Evolutionary conservation across 148 eudicot species (phyloP), one percentile per base, ranked within the genome.

Genomic region (Fagopyrum homotropicum): DNA sequence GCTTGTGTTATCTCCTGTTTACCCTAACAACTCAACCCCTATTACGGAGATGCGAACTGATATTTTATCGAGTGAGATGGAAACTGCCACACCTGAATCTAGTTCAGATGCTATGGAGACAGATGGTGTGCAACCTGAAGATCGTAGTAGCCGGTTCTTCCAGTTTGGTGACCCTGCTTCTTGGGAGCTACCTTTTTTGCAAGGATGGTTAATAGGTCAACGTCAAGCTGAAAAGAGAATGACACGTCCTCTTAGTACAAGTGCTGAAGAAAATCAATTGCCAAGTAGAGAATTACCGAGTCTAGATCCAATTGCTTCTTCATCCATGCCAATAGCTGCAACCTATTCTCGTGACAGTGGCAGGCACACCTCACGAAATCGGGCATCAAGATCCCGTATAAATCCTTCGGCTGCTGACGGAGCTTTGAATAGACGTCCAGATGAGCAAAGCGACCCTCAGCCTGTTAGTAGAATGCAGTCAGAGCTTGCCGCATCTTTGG

Each of bases 151-250:
- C 60, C 92, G 88, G 45, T 78, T 84, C 66, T 88, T 89, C 47
- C 92, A 94, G 26, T 92, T 91, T 74, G 85, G 87, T 11, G 96
- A 90, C 80, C 88, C 92, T 51, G 81, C 92, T 63, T 86, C 82
- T 73, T 94, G 98, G 97, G 98, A 91, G 60, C 73, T 94, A 60
- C 96, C 98, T 1, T 92, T 94, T 79, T 85, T 91, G 84, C 98
- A 94, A 79, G 98, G 98, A 61, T 94, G 97, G 98, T 80, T 94
- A 80, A 80, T 92, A 63, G 97, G 98, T 75, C 98, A 94, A 86
- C 89, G 92, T 82, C 98, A 91, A 81, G 97, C 91, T 79, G 93
- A 94, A 69, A 93, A 84, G 75, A 90, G 85, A 40, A 76, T 85
- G 80, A 55, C 85, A 75, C 88, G 76, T 49, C 78, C 93, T 68